Percentiles rank a stretch among this genome's conserved stretches.
phyloP scores from a whole-genome alignment of 441 rosid genomes.

The Croton laevigatus region DNA sequence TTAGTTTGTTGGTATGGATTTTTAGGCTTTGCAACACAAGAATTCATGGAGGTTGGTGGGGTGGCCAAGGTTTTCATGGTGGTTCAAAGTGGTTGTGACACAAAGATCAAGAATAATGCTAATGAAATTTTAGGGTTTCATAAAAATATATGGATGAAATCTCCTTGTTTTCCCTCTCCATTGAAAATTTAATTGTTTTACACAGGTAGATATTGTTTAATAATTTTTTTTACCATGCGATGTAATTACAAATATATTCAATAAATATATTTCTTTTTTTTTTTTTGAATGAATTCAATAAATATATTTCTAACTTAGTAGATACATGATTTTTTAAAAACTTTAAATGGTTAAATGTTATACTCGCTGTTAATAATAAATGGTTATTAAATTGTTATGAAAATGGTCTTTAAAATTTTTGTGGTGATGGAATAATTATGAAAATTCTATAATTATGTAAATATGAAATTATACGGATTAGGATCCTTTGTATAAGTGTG shows the following conservation, averaged over 20 bases:
- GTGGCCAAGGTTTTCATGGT: conserved; percentile 22
- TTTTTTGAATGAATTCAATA: no score
- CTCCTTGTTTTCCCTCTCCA: conserved; percentile 23
- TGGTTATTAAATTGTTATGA: no score
- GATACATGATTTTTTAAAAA: no score
- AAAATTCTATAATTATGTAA: no score
- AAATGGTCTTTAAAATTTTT: no score
- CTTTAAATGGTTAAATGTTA: no score
- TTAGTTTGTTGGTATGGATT: conserved; percentile 17
- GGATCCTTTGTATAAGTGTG: no score
- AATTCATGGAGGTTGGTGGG: conserved; percentile 30
- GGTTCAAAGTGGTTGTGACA: conserved; percentile 19
- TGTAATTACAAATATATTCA: background rate
- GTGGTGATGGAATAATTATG: no score
- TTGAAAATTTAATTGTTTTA: background rate
- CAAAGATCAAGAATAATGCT: conserved; percentile 17
- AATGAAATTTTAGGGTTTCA: conserved; percentile 28
- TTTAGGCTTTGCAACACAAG: conserved; percentile 22
- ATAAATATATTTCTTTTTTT: background rate
- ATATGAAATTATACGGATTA: no score
- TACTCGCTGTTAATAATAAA: no score
- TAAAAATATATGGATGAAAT: conserved; percentile 14
- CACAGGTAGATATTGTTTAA: background rate
- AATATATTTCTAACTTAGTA: no score
- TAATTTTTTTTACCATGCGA: no score